phyloP scores from a whole-genome alignment of 148 eudicot genomes.

The Cornus controversa region DNA sequence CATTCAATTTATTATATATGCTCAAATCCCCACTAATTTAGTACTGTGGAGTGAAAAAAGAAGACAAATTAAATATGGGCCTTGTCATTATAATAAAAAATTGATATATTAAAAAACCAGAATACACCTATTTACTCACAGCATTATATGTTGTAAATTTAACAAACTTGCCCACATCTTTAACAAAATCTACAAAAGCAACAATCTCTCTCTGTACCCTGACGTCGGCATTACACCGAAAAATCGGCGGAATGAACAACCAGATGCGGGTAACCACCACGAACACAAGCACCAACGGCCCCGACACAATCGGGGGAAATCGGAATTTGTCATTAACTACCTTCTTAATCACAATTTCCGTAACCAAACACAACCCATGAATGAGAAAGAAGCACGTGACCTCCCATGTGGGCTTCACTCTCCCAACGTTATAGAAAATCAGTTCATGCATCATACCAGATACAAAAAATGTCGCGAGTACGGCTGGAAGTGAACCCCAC shows the following conservation, averaged over 20 bases:
- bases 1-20: too few relatives aligned
- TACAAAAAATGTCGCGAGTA: constrained; percentile 16
- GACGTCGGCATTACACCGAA: constrained; percentile 24
- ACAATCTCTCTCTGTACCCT: constrained; percentile 35
- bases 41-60: too few relatives aligned
- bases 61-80: too few relatives aligned
- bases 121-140: neutral
- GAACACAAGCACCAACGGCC: constrained; percentile 30
- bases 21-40: too few relatives aligned
- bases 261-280: constrained; percentile 39
- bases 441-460: constrained; percentile 29
- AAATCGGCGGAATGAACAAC: constrained; percentile 54
- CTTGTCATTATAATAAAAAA: too few relatives aligned
- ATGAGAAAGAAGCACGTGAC: constrained; percentile 13
- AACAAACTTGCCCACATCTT: neutral
- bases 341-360: constrained; percentile 29
- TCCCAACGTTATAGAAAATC: constrained; percentile 13
- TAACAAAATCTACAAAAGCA: constrained; percentile 30
- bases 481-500: constrained; percentile 3
- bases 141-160: neutral
- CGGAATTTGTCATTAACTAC: constrained; percentile 4
- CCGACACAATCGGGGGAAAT: constrained; percentile 26
- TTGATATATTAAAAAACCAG: too few relatives aligned
- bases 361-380: constrained; percentile 14
- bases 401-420: constrained; percentile 20